Evolutionary conservation across 1,284 basidiomycete species (phyloP).

Genomic region (Hypsizygus ulmarius): DNA sequence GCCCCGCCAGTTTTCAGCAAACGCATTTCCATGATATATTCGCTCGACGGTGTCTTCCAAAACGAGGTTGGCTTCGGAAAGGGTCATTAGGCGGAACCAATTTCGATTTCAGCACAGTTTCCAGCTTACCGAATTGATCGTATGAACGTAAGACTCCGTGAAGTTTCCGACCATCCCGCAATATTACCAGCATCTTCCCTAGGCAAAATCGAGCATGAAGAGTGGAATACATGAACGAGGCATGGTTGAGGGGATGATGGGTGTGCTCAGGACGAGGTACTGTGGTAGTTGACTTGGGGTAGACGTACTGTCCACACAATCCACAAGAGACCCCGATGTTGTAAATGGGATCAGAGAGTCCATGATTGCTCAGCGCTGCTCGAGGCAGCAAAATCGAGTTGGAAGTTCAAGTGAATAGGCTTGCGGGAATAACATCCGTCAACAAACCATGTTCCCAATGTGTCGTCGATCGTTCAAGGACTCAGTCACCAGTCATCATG

Average conservation of each 20-base stretch:
- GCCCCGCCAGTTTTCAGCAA: conserved; percentile 83
- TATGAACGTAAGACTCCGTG: conserved; percentile 96
- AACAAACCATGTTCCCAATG: background rate
- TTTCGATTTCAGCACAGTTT: background rate
- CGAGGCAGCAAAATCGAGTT: conserved; percentile 5
- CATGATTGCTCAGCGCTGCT: conserved; percentile 46
- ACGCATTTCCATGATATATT: conserved; percentile 78
- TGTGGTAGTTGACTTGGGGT: conserved; percentile 51
- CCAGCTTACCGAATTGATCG: conserved; percentile 91
- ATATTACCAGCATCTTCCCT: conserved; percentile 98
- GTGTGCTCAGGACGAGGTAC: conserved; percentile 51
- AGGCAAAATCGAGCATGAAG: conserved; percentile 28
- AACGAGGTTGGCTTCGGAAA: conserved; percentile 80
- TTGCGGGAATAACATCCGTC: background rate
- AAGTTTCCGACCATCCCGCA: conserved; percentile 94
- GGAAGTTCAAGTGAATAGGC: background rate
- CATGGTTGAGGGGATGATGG: conserved; percentile 29
- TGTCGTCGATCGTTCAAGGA: no score
- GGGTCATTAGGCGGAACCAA: background rate
- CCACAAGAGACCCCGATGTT: conserved; percentile 93
- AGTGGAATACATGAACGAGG: conserved; percentile 24
- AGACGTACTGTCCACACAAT: conserved; percentile 98
- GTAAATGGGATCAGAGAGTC: conserved; percentile 96
- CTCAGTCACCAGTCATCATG: no score
- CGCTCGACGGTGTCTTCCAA: conserved; percentile 88